phyloP scores from a whole-genome alignment of 768 basidiomycete genomes.

The Lentinula boryana region DNA sequence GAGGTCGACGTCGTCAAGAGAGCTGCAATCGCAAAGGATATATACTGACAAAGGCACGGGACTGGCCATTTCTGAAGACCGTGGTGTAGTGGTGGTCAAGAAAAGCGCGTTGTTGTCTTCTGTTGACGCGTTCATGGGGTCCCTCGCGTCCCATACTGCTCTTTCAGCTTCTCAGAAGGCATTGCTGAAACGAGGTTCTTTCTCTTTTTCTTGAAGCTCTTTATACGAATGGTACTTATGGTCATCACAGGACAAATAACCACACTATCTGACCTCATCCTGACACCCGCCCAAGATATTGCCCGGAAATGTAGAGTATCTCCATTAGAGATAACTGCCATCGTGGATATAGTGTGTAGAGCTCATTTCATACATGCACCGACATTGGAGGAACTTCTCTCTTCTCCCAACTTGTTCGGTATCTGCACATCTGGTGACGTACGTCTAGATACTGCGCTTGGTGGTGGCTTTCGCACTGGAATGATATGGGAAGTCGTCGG shows the following conservation, averaged over 20 bases:
- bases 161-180: slow-evolving; percentile 26
- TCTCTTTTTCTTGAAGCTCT: background rate
- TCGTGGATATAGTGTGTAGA: slow-evolving; percentile 45
- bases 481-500: slow-evolving; percentile 87
- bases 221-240: background rate
- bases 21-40: background rate
- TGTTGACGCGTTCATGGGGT: slow-evolving; percentile 1
- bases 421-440: slow-evolving; percentile 71
- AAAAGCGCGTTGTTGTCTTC: slow-evolving; percentile 1
- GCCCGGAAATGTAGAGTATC: slow-evolving; percentile 51
- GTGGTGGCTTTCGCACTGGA: slow-evolving; percentile 74
- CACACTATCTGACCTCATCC: slow-evolving; percentile 43
- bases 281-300: slow-evolving; percentile 43
- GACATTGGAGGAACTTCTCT: slow-evolving; percentile 22
- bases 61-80: background rate
- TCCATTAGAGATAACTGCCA: slow-evolving; percentile 38
- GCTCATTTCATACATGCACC: slow-evolving; percentile 31
- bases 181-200: slow-evolving; percentile 31
- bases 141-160: slow-evolving; percentile 9
- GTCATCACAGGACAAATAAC: slow-evolving; percentile 38
- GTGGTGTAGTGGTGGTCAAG: background rate
- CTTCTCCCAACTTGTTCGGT: background rate
- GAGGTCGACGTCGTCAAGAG: background rate
- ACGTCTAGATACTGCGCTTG: slow-evolving; percentile 60
- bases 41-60: background rate